A percentile compares a stretch with the other conserved stretches of the same genome.
These are phyloP conservation scores for Cylindrotheca closterium DNA, from an alignment of 108 stramenopile genomes.

Conservation along the genomic window DNA sequence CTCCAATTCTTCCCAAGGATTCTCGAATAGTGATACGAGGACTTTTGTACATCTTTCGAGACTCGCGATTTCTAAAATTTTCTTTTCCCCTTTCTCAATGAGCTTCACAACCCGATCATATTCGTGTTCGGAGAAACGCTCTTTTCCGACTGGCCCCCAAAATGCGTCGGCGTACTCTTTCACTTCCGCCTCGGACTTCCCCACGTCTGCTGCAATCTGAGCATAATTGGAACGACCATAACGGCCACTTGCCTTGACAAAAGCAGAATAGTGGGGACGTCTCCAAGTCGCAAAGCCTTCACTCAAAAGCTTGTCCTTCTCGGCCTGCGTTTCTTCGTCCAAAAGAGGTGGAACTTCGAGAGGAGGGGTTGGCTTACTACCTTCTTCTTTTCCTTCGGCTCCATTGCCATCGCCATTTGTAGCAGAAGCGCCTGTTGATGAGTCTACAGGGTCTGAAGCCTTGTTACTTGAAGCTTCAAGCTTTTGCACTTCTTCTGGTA, in stretches of 20 bases:
- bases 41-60: slow-evolving; percentile 65
- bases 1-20: slow-evolving; percentile 87
- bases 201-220: slow-evolving; percentile 77
- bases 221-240: slow-evolving; percentile 43
- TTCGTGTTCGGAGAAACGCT: slow-evolving; percentile 79
- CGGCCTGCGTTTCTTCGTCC: slow-evolving; percentile 53
- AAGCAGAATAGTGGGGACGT: slow-evolving; percentile 78
- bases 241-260: slow-evolving; percentile 73
- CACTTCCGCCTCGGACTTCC: slow-evolving; percentile 61
- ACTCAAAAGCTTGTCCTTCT: slow-evolving; percentile 71
- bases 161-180: slow-evolving; percentile 63
- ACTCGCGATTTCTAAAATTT: slow-evolving; percentile 67
- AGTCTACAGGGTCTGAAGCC: slow-evolving; percentile 10
- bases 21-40: slow-evolving; percentile 79
- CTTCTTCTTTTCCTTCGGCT: slow-evolving; percentile 32
- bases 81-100: slow-evolving; percentile 82
- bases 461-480: slow-evolving; percentile 28
- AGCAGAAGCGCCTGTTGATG: slow-evolving; percentile 15
- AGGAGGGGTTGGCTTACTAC: slow-evolving; percentile 11
- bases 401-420: slow-evolving; percentile 12
- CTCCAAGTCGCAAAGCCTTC: slow-evolving; percentile 92
- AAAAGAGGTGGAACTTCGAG: slow-evolving; percentile 68
- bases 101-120: slow-evolving; percentile 83
- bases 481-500: slow-evolving; percentile 66
- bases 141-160: slow-evolving; percentile 75